Evolutionary conservation across 2,329 filamentous ascomycete species (phyloP).

Genomic region (Tolypocladium tundrense): DNA sequence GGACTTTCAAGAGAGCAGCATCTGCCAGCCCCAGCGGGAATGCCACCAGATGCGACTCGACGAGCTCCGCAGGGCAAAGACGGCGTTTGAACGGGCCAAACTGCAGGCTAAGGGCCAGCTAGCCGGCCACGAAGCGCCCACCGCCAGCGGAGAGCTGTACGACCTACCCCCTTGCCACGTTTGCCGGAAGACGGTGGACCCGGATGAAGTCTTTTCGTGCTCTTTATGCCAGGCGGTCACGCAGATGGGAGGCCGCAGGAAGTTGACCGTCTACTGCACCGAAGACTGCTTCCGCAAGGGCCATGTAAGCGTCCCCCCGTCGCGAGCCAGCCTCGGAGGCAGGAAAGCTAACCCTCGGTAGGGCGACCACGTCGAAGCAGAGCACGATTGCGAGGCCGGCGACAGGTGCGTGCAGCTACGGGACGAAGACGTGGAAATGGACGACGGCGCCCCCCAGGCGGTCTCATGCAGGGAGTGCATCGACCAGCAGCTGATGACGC

Average conservation of each 20-base stretch:
- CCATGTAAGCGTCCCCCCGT: conserved; percentile 24
- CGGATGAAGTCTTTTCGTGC: conserved; percentile 29
- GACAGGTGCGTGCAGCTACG: conserved; percentile 26
- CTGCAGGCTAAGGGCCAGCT: conserved; percentile 25
- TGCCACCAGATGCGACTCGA: conserved; percentile 29
- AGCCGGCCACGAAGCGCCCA: conserved; percentile 16
- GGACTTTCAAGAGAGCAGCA: conserved; percentile 19
- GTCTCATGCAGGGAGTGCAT: conserved; percentile 34
- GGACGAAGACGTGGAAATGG: conserved; percentile 31
- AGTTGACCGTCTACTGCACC: conserved; percentile 34
- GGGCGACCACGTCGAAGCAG: conserved; percentile 26
- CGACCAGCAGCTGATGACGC: conserved; percentile 20
- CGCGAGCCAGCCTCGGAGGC: background rate
- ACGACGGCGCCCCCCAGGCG: conserved; percentile 14
- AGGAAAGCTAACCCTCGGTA: conserved; percentile 16
- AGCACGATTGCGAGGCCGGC: conserved; percentile 31
- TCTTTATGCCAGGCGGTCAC: conserved; percentile 33
- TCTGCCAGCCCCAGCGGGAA: conserved; percentile 24
- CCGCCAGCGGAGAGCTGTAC: conserved; percentile 22
- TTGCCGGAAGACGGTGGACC: conserved; percentile 24
- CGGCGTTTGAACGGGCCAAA: conserved; percentile 36
- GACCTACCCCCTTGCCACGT: conserved; percentile 27
- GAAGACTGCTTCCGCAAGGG: conserved; percentile 28
- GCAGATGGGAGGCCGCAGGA: conserved; percentile 23
- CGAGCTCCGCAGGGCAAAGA: conserved; percentile 37